Evolutionary conservation across 257 asterid genomes (phyloP), one percentile per base, ranked within the genome.

Genomic region (Asclepias syriaca): DNA sequence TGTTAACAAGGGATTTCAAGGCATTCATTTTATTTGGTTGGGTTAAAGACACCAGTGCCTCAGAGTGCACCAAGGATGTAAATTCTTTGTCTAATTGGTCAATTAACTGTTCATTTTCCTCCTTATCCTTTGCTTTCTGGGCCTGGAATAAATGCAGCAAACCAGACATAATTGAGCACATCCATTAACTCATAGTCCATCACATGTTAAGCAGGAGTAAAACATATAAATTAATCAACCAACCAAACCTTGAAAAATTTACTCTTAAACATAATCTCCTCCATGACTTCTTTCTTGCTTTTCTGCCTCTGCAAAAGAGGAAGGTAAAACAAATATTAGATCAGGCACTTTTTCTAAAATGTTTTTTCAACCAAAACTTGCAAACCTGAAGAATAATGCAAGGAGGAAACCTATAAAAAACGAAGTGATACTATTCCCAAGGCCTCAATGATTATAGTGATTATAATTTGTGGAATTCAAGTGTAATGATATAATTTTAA

Each of bases 261-360:
- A 91, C 99, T 95, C 86, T 95, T 95, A 39, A 73, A 72, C 24
- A 92, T 95, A 54, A 95, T 79, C 74, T 95, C 99, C 72, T 84
- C 89, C 99, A 90, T 92, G 78, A 90, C 96, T 87, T 95, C 98
- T 84, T 92, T 95, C 89, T 92, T 92, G 88, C 85, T 90, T 84
- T 92, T 95, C 48, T 72, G 92, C 83, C 86, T 85, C 99, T 95
- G 96, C 79, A 83, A 77, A 48, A 71, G 73, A 49, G 73, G 72
- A 54, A 73, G 22, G 34, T 29, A 65, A 40, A 64, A 74, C 49
- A 27, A 0, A 59, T 66, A 19, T 85, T 72, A 83, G 82, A 73
- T 72, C 67, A 74, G 60, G 63, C 63, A 34, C n/a, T 34, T 63
- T 3, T 34, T 32, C 7, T 22, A 16, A 8, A 16, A 14, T 14